Percentiles rank a stretch among this genome's conserved stretches.
Evolutionary conservation across 768 basidiomycete species (phyloP).

Genomic region (Rhodosporidiobolus odoratus): DNA sequence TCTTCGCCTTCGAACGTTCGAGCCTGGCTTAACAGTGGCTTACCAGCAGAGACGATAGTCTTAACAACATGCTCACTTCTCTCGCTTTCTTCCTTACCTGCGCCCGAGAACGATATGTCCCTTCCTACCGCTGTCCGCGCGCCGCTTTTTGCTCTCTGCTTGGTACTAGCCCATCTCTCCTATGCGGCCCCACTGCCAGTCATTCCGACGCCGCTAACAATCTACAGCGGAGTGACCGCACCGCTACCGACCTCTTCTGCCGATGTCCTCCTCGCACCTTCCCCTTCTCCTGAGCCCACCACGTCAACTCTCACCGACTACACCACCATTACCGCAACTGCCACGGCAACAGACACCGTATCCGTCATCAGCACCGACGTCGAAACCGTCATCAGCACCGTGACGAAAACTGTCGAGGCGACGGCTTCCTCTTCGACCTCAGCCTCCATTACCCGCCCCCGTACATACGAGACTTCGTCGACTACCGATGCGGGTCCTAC

Average conservation of each 20-base stretch:
- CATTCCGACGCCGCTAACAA: neutral
- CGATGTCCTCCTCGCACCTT: neutral
- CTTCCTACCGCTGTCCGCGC: neutral
- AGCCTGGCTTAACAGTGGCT: neutral
- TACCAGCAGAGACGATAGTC: neutral
- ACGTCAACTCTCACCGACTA: constrained; percentile 9
- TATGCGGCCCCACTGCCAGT: constrained; percentile 2
- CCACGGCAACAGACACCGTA: neutral
- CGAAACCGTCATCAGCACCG: neutral
- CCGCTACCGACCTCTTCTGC: neutral
- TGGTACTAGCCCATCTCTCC: neutral
- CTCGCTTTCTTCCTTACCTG: neutral
- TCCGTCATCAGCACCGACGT: neutral
- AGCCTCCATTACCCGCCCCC: neutral
- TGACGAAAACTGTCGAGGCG: neutral
- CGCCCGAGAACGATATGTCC: no score
- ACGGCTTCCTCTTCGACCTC: neutral
- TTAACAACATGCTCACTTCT: neutral
- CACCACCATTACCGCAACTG: neutral
- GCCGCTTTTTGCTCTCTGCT: constrained; percentile 12
- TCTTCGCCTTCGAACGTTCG: neutral
- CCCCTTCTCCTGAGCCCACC: neutral
- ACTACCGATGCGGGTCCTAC: neutral
- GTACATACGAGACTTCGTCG: neutral
- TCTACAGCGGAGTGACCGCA: constrained; percentile 16